Conservation (phyloP, 148 eudicot species). For the Cornus controversa region DNA sequence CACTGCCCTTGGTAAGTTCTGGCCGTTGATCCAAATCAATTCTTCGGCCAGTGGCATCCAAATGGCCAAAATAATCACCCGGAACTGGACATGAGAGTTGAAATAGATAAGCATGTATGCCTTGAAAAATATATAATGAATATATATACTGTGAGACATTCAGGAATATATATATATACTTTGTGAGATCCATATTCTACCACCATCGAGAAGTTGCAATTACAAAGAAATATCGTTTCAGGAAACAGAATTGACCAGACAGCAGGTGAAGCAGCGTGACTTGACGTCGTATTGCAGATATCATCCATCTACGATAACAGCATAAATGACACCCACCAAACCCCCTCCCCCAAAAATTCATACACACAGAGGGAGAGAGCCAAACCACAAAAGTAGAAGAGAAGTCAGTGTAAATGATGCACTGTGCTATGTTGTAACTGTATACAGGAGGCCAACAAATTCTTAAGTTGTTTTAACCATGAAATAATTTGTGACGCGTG, state of each 20-base stretch:
- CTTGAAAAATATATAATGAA: background rate
- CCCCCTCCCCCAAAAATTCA: background rate
- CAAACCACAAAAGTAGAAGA: too few species aligned
- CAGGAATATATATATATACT: too few species aligned
- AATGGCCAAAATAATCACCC: conserved; percentile 81
- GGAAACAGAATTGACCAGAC: background rate
- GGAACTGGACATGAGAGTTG: conserved; percentile 50
- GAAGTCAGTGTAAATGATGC: background rate
- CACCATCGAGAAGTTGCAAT: background rate
- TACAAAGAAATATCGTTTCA: background rate
- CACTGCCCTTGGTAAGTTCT: conserved; percentile 86
- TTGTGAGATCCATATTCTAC: background rate
- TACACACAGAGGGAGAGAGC: background rate
- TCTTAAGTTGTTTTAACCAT: background rate
- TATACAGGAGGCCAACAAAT: background rate
- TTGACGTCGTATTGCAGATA: background rate
- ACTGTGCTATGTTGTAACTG: background rate
- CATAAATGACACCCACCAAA: background rate
- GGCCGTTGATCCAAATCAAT: conserved; percentile 85
- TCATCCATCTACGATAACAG: background rate
- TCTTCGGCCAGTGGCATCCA: conserved; percentile 87
- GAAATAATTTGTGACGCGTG: background rate
- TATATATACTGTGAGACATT: background rate
- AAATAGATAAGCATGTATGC: conserved; percentile 14
- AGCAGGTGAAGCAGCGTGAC: conserved; percentile 1